phyloP scores from a whole-genome alignment of 2,329 filamentous ascomycete species.

The Stagonosporopsis vannaccii region DNA sequence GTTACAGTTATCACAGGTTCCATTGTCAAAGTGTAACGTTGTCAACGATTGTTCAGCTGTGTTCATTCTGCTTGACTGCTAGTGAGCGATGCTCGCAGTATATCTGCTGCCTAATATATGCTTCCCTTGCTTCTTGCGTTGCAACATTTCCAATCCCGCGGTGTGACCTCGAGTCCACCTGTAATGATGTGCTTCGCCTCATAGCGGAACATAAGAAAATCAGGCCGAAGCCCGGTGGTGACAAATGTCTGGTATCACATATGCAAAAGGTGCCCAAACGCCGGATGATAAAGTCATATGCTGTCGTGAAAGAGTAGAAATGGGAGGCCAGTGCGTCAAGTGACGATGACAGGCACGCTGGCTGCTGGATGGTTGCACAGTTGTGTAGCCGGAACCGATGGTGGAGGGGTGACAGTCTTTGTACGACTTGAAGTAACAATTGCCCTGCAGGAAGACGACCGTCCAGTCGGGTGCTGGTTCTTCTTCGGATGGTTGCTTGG shows the following conservation, averaged over 20 bases:
- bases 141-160: constrained; percentile 11
- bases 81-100: constrained; percentile 10
- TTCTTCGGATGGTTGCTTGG: constrained; percentile 11
- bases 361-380: constrained; percentile 10
- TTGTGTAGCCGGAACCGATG: constrained; percentile 7
- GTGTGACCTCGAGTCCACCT: constrained; percentile 21
- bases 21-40: not conserved
- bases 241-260: constrained; percentile 51
- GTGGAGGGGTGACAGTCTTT: constrained; percentile 14
- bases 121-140: constrained; percentile 16
- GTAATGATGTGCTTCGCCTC: constrained; percentile 8
- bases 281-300: constrained; percentile 38
- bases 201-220: constrained; percentile 22
- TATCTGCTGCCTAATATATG: constrained; percentile 14
- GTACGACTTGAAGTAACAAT: constrained; percentile 4
- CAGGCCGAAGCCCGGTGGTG: constrained; percentile 40
- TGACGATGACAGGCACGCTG: constrained; percentile 21
- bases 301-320: constrained; percentile 40
- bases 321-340: constrained; percentile 27
- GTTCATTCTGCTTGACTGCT: constrained; percentile 18
- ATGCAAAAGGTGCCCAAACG: constrained; percentile 37
- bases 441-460: constrained; percentile 15
- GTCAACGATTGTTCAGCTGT: constrained; percentile 1
- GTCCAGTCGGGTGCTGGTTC: constrained; percentile 10
- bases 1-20: not conserved